These are phyloP conservation scores for Aspergillus kassunensis DNA, from an alignment of 495 filamentous ascomycete genomes.

Conservation along the genomic window DNA sequence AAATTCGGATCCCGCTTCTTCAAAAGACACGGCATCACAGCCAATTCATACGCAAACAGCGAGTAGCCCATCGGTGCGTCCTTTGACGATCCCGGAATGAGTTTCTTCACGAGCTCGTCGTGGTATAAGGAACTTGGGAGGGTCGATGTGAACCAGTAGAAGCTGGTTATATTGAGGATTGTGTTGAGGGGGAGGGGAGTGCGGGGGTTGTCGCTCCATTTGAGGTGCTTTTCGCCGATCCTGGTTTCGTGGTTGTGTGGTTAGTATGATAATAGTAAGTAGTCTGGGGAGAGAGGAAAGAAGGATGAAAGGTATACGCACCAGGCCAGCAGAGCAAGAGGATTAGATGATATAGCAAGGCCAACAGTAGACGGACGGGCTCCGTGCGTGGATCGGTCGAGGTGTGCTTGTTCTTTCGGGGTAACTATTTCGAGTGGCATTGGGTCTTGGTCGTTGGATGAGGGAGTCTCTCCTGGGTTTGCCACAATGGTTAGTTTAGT, in stretches of 20 bases:
- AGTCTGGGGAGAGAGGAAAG: not conserved
- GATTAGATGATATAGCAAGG: constrained; percentile 51
- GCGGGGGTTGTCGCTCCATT: constrained; percentile 53
- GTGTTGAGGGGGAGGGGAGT: constrained; percentile 45
- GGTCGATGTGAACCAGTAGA: constrained; percentile 65
- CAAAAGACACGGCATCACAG: constrained; percentile 46
- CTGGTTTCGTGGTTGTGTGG: too few species aligned
- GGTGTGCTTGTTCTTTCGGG: constrained; percentile 25
- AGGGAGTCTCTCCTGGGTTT: constrained; percentile 42
- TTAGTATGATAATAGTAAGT: too few species aligned
- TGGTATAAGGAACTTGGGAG: constrained; percentile 55
- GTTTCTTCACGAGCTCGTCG: constrained; percentile 38
- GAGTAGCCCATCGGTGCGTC: constrained; percentile 57
- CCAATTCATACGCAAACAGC: constrained; percentile 53
- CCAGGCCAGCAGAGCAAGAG: constrained; percentile 63
- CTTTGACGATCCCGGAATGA: constrained; percentile 9
- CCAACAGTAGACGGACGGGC: constrained; percentile 60
- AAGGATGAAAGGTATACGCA: constrained; percentile 35
- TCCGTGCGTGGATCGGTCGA: constrained; percentile 37
- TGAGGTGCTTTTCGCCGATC: constrained; percentile 64
- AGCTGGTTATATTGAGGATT: constrained; percentile 52
- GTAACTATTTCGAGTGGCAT: too few species aligned
- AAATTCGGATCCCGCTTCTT: constrained; percentile 42
- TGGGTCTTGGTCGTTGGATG: too few species aligned
- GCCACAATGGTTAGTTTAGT: too few species aligned